These are phyloP conservation scores for Debaryomycetaceae sp. DNA, from an alignment of 1,139 yeast genomes.

Conservation along the genomic window DNA sequence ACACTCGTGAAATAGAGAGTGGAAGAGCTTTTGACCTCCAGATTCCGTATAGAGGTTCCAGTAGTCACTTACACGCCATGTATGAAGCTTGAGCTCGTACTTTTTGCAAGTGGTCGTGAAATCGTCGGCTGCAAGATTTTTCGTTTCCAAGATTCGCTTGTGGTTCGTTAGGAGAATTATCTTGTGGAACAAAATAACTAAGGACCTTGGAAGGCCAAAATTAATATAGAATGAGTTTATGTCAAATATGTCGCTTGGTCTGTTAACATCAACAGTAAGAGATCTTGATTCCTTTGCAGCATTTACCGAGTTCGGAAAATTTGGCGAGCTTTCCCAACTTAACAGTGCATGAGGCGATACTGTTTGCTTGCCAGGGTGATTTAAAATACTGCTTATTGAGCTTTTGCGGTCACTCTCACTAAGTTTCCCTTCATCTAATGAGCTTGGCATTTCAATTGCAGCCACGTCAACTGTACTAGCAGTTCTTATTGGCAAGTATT, in stretches of 20 bases:
- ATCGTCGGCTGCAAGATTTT: constrained; percentile 48
- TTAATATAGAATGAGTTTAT: constrained; percentile 33
- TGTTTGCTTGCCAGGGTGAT: neutral
- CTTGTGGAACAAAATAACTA: constrained; percentile 44
- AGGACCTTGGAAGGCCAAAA: constrained; percentile 47
- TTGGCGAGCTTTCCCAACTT: neutral
- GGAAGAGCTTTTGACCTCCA: constrained; percentile 10
- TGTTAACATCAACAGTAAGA: neutral
- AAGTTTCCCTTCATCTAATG: neutral
- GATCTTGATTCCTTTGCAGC: neutral
- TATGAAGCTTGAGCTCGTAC: constrained; percentile 44
- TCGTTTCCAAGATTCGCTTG: constrained; percentile 44
- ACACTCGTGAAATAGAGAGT: constrained; percentile 35
- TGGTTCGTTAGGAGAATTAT: constrained; percentile 50
- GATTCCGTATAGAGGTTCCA: constrained; percentile 31
- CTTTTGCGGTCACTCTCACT: neutral
- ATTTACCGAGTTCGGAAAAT: neutral
- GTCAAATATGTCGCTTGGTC: constrained; percentile 1
- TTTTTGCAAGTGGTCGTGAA: constrained; percentile 57
- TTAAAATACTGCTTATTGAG: neutral
- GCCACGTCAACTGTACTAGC: neutral
- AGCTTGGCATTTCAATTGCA: neutral
- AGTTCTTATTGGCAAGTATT: constrained; percentile 8
- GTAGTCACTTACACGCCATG: constrained; percentile 39
- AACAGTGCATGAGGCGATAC: neutral